Evolutionary conservation across 176 grass and related monocot genomes (phyloP), one percentile per base, ranked within the genome.

Genomic region (Oryza coarctata): DNA sequence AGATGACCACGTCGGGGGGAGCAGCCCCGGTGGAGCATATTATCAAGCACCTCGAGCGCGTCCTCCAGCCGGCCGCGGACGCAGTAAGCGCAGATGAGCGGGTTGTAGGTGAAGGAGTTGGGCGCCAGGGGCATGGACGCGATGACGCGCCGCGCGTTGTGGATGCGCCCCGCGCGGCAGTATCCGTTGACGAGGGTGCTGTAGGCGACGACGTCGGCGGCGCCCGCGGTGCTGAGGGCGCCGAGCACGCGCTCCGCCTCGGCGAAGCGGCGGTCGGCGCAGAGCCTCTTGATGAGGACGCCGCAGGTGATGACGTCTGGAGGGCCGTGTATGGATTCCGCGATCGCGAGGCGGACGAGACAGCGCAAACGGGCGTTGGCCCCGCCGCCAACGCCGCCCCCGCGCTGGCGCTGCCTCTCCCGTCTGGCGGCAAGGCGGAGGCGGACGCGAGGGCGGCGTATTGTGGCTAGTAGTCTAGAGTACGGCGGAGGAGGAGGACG

Each of bases 221-320:
- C 63, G 32, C 70, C 63, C 45, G 52, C 70, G 12, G 52, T 32
- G 60, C 49, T 27, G 47, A 72, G 67, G 49, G 50, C 64, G 63
- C 71, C 82, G 3, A 85, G 63, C 20, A 89, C 71, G 22, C 82
- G 70, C 47, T 73, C 74, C 12, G 82, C 87, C 70, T 70, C 78
- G 47, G 34, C 23, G 47, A 83, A 45, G 35, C 68, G 76, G 63
- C 82, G 63, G 29, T 39, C 47, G 12, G 82, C 70, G 71, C 82
- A 89, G 63, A 89, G 74, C 69, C 55, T 77, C 22, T 83, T 82
- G 63, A 89, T 89, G 36, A 89, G 87, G 45, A 82, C 74, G 34
- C 76, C 70, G 82, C 82, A 84, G 35, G 87, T 63, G 62, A 84
- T 63, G 69, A 70, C 62, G 35, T 66, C 70, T 12, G 87, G 47